These are phyloP conservation scores for Rhizophagus sp. DNA, from an alignment of 192 early-diverging fungal genomes.

Conservation along the genomic window DNA sequence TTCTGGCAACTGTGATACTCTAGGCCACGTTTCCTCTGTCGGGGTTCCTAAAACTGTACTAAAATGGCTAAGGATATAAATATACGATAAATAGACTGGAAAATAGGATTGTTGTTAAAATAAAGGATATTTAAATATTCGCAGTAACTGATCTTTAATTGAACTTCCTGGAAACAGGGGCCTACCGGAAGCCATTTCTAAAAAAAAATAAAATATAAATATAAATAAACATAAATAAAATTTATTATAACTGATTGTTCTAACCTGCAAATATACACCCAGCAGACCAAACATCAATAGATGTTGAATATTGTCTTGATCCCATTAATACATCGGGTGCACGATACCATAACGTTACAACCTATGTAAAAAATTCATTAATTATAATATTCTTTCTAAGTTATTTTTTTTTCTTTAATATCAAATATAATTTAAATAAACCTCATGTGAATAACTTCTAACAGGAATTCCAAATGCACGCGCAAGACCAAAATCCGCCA, in stretches of 20 bases:
- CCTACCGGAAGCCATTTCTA: slow-evolving; percentile 83
- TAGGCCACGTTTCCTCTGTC: slow-evolving; percentile 81
- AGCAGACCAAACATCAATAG: slow-evolving; percentile 86
- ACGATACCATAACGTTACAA: slow-evolving; percentile 87
- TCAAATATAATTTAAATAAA: slow-evolving; percentile 26
- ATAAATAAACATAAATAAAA: not conserved
- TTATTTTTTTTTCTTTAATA: not conserved
- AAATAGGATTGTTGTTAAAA: not conserved
- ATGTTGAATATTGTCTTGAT: slow-evolving; percentile 84
- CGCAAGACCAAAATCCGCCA: slow-evolving; percentile 96
- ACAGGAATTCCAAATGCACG: slow-evolving; percentile 96
- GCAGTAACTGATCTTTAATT: slow-evolving; percentile 80
- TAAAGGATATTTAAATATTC: slow-evolving; percentile 83
- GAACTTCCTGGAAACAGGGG: slow-evolving; percentile 92
- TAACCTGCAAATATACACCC: slow-evolving; percentile 85
- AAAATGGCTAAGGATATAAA: slow-evolving; percentile 25
- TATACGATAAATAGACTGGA: too few species aligned
- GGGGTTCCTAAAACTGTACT: slow-evolving; percentile 74
- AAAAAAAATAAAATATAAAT: not conserved
- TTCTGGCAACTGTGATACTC: slow-evolving; percentile 83
- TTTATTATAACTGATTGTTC: slow-evolving; percentile 1
- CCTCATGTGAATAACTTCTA: slow-evolving; percentile 83
- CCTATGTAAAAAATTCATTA: slow-evolving; percentile 35
- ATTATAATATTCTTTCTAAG: not conserved
- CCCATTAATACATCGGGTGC: slow-evolving; percentile 89